These are phyloP conservation scores for Phytomonas sp. DNA, from an alignment of 208 protist species.

Conservation along the genomic window DNA sequence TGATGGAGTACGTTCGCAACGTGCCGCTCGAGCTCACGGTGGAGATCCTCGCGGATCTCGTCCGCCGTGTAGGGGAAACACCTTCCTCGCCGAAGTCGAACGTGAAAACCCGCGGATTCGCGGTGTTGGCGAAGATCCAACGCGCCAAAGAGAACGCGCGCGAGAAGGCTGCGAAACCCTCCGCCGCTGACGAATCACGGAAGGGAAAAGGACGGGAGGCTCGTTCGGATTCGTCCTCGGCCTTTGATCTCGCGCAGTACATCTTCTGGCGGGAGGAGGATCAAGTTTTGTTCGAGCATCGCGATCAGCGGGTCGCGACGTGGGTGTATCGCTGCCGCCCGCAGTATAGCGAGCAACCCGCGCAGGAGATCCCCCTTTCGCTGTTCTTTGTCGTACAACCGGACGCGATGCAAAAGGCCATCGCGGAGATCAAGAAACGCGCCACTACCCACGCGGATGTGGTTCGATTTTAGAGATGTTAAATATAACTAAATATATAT, in stretches of 20 bases:
- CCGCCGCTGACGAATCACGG: conserved; percentile 13
- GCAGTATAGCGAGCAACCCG: conserved; percentile 80
- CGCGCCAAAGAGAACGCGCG: conserved; percentile 62
- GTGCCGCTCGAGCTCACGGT: conserved; percentile 75
- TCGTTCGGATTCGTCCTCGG: conserved; percentile 11
- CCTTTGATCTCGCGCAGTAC: conserved; percentile 52
- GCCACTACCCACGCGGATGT: conserved; percentile 36
- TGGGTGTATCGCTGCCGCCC: conserved; percentile 72
- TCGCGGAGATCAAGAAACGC: conserved; percentile 63
- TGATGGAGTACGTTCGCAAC: conserved; percentile 82
- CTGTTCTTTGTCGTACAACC: conserved; percentile 69
- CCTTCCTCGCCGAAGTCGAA: not conserved
- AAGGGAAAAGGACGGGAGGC: conserved; percentile 7
- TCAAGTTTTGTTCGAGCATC: conserved; percentile 55
- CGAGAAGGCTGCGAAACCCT: conserved; percentile 16
- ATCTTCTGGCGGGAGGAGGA: conserved; percentile 89
- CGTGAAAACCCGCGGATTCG: conserved; percentile 80
- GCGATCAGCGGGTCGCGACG: conserved; percentile 76
- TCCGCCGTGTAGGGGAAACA: conserved; percentile 37
- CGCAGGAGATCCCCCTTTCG: conserved; percentile 74
- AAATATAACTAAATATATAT: not conserved
- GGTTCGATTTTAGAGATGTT: conserved; percentile 25
- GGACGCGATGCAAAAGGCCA: conserved; percentile 47
- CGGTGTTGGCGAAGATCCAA: conserved; percentile 84
- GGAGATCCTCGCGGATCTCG: conserved; percentile 55